phyloP scores from a whole-genome alignment of 352 stramenopile species.

The Pythium rishiriense region DNA sequence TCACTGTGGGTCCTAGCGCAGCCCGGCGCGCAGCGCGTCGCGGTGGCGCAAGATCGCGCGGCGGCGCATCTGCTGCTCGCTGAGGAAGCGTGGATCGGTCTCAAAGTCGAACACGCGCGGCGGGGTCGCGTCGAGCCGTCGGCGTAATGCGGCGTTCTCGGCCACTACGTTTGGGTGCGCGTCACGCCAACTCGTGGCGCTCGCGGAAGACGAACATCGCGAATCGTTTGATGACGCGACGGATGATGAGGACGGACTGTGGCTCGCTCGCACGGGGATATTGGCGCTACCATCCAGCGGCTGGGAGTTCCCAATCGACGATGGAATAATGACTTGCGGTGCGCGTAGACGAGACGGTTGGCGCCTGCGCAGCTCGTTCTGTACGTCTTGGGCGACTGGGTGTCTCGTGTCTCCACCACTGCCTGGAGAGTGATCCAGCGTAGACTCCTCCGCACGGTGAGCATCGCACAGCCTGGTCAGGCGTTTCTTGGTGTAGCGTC shows the following conservation, averaged over 20 bases:
- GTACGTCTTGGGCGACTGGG: too few relatives aligned
- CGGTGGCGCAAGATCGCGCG: constrained; percentile 17
- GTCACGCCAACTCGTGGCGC: constrained; percentile 4
- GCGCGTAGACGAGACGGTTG: not conserved
- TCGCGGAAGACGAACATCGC: not conserved
- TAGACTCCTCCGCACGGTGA: too few relatives aligned
- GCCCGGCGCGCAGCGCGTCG: constrained; percentile 2
- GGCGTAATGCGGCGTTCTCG: constrained; percentile 7
- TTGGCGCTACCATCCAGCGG: too few relatives aligned
- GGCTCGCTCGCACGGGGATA: too few relatives aligned
- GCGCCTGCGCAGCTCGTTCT: too few relatives aligned
- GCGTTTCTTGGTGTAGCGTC: not conserved
- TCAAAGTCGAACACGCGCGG: constrained; percentile 15
- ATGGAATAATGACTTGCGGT: not conserved
- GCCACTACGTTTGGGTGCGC: not conserved
- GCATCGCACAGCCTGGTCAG: too few relatives aligned
- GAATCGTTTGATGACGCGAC: constrained; percentile 8
- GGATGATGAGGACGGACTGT: constrained; percentile 1
- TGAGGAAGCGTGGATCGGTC: constrained; percentile 8
- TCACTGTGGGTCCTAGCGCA: not conserved
- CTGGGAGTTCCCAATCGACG: too few relatives aligned
- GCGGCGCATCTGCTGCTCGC: constrained; percentile 17
- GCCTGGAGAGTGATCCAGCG: too few relatives aligned
- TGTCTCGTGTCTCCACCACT: too few relatives aligned
- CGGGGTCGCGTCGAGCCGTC: constrained; percentile 1